Evolutionary conservation across 768 basidiomycete genomes (phyloP).

Genomic region (Leucocoprinus sp.): DNA sequence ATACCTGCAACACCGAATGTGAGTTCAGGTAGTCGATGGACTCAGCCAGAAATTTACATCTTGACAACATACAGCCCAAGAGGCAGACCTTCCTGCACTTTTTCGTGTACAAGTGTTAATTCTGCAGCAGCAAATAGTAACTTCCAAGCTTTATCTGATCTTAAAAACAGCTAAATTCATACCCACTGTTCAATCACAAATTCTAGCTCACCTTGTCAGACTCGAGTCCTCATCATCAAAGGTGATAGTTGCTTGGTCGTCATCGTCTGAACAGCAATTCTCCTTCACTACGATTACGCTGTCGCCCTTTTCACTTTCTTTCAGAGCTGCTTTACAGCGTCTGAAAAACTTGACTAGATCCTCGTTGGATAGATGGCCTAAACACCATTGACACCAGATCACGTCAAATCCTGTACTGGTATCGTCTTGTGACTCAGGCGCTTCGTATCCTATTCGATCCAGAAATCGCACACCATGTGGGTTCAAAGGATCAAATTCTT

Average conservation of each 20-base stretch:
- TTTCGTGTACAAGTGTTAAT: conserved; percentile 60
- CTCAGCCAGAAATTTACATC: conserved; percentile 49
- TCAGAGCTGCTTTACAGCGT: conserved; percentile 52
- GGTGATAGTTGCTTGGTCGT: conserved; percentile 40
- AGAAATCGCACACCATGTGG: conserved; percentile 39
- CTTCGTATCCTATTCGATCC: conserved; percentile 61
- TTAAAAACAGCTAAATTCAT: conserved; percentile 22
- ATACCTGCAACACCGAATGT: conserved; percentile 35
- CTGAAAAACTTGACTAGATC: conserved; percentile 76
- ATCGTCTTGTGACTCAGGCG: conserved; percentile 32
- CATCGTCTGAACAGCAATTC: conserved; percentile 65
- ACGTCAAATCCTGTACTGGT: conserved; percentile 73
- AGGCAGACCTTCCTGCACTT: conserved; percentile 79
- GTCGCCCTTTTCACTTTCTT: conserved; percentile 24
- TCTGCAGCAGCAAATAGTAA: conserved; percentile 66
- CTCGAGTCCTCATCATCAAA: conserved; percentile 89
- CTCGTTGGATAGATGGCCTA: conserved; percentile 72
- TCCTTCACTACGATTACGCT: conserved; percentile 88
- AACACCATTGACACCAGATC: conserved; percentile 97
- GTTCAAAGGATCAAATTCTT: conserved; percentile 66
- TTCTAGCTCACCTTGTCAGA: conserved; percentile 60
- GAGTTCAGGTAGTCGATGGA: background rate
- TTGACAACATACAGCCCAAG: conserved; percentile 76
- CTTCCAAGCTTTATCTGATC: conserved; percentile 83
- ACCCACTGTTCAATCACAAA: background rate